phyloP scores from a whole-genome alignment of 768 basidiomycete species.

The Lentinula aciculospora region DNA sequence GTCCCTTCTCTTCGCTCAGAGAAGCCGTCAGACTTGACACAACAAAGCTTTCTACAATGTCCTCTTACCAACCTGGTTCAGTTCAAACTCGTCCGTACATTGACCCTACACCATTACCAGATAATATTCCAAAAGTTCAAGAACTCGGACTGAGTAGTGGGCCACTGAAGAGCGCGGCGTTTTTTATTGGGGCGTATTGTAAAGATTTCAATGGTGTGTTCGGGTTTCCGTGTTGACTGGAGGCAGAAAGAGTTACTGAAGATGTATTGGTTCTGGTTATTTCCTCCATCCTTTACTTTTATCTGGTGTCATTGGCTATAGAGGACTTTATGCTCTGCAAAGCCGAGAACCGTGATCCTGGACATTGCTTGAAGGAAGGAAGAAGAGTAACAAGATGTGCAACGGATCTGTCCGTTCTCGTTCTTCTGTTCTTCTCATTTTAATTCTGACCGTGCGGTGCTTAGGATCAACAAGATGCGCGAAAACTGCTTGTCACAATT shows the following conservation, averaged over 20 bases:
- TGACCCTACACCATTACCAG: constrained; percentile 63
- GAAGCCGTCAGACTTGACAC: too few species aligned
- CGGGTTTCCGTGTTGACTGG: neutral
- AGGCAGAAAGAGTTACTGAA: neutral
- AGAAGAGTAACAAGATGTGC: constrained; percentile 94
- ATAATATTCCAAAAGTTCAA: constrained; percentile 64
- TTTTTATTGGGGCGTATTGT: constrained; percentile 95
- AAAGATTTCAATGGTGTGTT: constrained; percentile 93
- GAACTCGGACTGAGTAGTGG: constrained; percentile 90
- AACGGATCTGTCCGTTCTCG: constrained; percentile 72
- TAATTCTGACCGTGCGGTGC: neutral
- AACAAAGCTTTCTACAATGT: constrained; percentile 42
- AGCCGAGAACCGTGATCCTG: constrained; percentile 83
- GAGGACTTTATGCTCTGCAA: constrained; percentile 99
- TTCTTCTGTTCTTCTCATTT: neutral
- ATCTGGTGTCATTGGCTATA: constrained; percentile 18
- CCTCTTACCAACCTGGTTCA: constrained; percentile 44
- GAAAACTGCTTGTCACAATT: constrained; percentile 87
- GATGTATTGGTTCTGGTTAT: neutral
- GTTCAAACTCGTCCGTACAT: constrained; percentile 45
- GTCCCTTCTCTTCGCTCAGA: neutral
- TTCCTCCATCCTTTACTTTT: neutral
- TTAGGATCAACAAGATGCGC: constrained; percentile 90
- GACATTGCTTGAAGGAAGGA: constrained; percentile 92
- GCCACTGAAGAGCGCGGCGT: constrained; percentile 92